Conservation (phyloP, 345 rosid species). For the Eucalyptus cladocalyx region DNA sequence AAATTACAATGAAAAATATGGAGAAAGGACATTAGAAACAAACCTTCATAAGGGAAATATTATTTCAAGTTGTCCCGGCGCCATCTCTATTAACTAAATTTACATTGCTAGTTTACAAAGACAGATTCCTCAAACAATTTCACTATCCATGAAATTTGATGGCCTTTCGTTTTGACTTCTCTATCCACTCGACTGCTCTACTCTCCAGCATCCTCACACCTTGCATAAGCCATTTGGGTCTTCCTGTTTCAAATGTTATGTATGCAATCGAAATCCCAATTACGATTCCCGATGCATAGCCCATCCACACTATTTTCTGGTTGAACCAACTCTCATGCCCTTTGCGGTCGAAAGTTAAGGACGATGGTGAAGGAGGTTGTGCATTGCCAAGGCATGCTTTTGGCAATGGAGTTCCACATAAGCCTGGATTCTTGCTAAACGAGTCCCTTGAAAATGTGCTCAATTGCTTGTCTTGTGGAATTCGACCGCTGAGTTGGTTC, state of each 20-base stretch:
- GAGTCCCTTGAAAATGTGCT: neutral
- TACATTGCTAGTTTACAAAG: neutral
- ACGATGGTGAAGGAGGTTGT: accelerated
- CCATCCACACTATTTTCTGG: neutral
- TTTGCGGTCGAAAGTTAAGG: accelerated
- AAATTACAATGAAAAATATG: neutral
- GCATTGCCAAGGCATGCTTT: neutral
- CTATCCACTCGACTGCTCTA: neutral
- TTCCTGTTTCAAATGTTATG: neutral
- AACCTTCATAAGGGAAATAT: neutral
- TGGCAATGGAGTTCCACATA: neutral
- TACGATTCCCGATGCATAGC: neutral
- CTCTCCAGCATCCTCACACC: neutral
- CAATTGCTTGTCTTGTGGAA: neutral
- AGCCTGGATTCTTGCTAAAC: accelerated
- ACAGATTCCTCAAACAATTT: neutral
- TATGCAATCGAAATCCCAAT: neutral
- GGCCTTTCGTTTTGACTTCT: neutral
- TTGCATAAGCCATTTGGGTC: neutral
- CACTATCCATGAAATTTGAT: neutral
- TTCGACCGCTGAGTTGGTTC: neutral
- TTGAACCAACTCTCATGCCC: neutral
- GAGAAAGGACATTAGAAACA: neutral
- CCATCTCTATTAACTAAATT: too few species aligned
- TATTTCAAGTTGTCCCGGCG: accelerated